Evolutionary conservation across 2,329 filamentous ascomycete species (phyloP), one percentile per base, ranked within the genome.

Genomic region (Beauveria pseudobassiana): DNA sequence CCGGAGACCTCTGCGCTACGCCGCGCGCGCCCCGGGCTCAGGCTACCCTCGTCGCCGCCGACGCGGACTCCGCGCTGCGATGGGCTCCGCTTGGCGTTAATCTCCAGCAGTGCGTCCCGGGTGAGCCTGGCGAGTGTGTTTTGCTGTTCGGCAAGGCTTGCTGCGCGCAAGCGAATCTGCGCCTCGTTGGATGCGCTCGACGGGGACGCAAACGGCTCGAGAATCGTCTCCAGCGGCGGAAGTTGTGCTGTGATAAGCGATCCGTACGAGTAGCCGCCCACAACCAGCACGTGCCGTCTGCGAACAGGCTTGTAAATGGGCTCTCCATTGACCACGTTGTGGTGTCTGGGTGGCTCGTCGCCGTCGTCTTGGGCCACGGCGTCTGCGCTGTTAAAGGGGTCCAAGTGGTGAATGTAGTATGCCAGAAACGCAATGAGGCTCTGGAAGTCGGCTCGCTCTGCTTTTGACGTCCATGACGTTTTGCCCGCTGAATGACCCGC

Each of bases 221-320:
- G 74, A 30, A 96, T 83, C 0, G 78, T 73, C 12, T 77, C 72
- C 42, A 87, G 74, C 0, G 85, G 78, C 0, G 91, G 90, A 0
- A 96, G 80, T 62, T 88, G 85, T 0, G 83, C 86, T 2, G 91
- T 86, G 45, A 98, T 84, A 69, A 96, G 82, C 5, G 91, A 90
- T 49, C 95, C 95, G 72, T 97, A 97, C 0, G 92, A 96, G 72
- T 97, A 97, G 14, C 93, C 93, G 2, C 83, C 88, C 7, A 95
- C 78, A 5, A 96, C 68, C 3, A 87, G 69, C 53, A 78, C 61
- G 75, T 1, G 65, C n/a, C 18, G 28, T 67, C 2, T 62, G 50
- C 1, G 24, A 8, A 14, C 46, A 5, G 7, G 42, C 16, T n/a
- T 38, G 12, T 51, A 12, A 10, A 2, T 22, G 6, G 50, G 9